Evolutionary conservation across 257 asterid genomes (phyloP).

Genomic region (Oldenlandia corymbosa): DNA sequence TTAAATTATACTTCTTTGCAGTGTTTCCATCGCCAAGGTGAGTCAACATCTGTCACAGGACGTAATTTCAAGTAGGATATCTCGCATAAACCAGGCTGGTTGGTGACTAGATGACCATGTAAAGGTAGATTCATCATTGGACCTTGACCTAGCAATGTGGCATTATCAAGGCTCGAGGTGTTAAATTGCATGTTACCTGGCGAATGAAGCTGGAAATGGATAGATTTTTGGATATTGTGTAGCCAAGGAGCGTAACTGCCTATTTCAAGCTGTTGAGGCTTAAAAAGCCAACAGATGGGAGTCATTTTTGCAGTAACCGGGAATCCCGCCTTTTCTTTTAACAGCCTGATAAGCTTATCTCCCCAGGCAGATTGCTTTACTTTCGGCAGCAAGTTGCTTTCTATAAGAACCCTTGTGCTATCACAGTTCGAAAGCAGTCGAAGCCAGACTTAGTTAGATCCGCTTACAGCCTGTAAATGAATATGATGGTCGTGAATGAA

Average conservation of each 20-base stretch:
- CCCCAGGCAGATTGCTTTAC: background rate
- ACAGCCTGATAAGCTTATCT: background rate
- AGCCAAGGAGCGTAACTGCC: background rate
- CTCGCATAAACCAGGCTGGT: slow-evolving; percentile 77
- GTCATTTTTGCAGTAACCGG: background rate
- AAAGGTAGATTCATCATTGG: background rate
- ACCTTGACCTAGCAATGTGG: slow-evolving; percentile 1
- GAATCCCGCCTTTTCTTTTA: background rate
- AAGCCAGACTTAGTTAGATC: too few relatives aligned
- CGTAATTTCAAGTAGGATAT: slow-evolving; percentile 60
- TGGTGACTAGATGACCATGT: slow-evolving; percentile 61
- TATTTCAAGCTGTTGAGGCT: background rate
- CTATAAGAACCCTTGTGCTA: too few relatives aligned
- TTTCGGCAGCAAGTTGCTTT: background rate
- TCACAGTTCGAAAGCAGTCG: too few relatives aligned
- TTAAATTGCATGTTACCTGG: background rate
- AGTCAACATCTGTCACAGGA: slow-evolving; percentile 67
- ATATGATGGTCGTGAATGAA: too few relatives aligned
- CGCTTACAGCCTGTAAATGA: too few relatives aligned
- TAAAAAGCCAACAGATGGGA: background rate
- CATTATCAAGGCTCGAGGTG: slow-evolving; percentile 4
- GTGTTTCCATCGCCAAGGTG: slow-evolving; percentile 96
- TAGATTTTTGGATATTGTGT: background rate
- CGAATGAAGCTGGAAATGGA: background rate
- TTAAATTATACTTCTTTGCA: too few relatives aligned